phyloP scores from a whole-genome alignment of 768 basidiomycete species.

The Tricholomella constricta region DNA sequence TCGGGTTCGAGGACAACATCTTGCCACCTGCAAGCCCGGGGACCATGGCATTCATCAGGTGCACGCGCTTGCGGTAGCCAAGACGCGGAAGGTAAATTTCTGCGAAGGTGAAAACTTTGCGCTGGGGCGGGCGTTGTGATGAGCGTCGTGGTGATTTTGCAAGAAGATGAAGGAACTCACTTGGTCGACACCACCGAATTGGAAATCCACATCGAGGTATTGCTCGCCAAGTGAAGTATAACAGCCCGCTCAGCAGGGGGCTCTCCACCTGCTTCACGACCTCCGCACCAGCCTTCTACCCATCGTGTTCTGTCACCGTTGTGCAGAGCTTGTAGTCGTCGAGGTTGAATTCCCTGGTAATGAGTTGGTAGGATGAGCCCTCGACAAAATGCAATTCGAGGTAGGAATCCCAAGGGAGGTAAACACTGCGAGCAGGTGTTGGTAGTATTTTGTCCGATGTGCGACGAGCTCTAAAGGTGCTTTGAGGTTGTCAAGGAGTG shows the following conservation, averaged over 20 bases:
- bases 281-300: slow-evolving; percentile 97
- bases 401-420: slow-evolving; percentile 89
- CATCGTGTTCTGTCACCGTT: slow-evolving; percentile 93
- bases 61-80: slow-evolving; percentile 92
- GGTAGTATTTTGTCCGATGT: slow-evolving; percentile 89
- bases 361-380: slow-evolving; percentile 93
- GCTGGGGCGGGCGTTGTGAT: slow-evolving; percentile 54
- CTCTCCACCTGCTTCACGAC: slow-evolving; percentile 98
- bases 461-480: slow-evolving; percentile 91
- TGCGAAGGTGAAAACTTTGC: slow-evolving; percentile 98
- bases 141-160: no score
- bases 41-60: slow-evolving; percentile 98
- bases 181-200: slow-evolving; percentile 98
- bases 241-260: slow-evolving; percentile 84
- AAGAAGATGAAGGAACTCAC: slow-evolving; percentile 42
- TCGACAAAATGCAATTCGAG: slow-evolving; percentile 78
- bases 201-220: slow-evolving; percentile 94
- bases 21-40: slow-evolving; percentile 93
- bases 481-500: slow-evolving; percentile 97
- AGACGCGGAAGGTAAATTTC: slow-evolving; percentile 93
- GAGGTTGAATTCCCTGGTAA: slow-evolving; percentile 87
- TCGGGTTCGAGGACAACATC: slow-evolving; percentile 97
- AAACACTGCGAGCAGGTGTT: slow-evolving; percentile 80
- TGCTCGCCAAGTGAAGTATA: slow-evolving; percentile 99
- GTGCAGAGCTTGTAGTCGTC: slow-evolving; percentile 93